Percentiles rank a stretch among this genome's conserved stretches.
These are phyloP conservation scores for Podaxis sp. DNA, from an alignment of 768 basidiomycete species.

Conservation along the genomic window DNA sequence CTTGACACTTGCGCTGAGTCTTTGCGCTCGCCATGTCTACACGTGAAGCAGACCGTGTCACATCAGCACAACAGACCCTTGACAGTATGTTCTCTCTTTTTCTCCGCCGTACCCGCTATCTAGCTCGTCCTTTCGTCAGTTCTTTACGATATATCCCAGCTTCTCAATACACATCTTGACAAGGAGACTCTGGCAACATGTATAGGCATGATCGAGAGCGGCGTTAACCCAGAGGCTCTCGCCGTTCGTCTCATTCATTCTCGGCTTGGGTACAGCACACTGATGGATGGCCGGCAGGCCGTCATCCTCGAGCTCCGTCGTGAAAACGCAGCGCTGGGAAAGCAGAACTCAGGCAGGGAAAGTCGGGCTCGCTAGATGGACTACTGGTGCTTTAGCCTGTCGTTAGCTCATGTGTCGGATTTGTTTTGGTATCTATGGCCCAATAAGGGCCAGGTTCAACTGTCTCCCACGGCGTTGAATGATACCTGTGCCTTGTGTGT, in stretches of 20 bases:
- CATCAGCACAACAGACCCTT: slow-evolving; percentile 67
- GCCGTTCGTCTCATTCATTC: slow-evolving; percentile 53
- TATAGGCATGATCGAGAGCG: slow-evolving; percentile 88
- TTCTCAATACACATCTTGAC: slow-evolving; percentile 85
- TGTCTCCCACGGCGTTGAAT: slow-evolving; percentile 5
- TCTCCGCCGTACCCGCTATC: not conserved
- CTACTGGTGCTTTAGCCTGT: not conserved
- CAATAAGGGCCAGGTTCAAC: slow-evolving; percentile 12
- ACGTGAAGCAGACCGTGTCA: slow-evolving; percentile 58
- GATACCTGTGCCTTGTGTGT: not conserved
- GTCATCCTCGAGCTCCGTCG: slow-evolving; percentile 83
- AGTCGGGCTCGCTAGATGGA: slow-evolving; percentile 6
- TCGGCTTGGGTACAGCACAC: not conserved
- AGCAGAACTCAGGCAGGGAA: slow-evolving; percentile 19
- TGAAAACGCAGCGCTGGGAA: slow-evolving; percentile 51
- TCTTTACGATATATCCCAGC: slow-evolving; percentile 83
- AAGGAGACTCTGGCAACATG: slow-evolving; percentile 92
- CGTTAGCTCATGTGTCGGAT: not conserved
- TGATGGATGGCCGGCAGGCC: slow-evolving; percentile 46
- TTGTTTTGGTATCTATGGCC: slow-evolving; percentile 6
- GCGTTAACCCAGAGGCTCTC: slow-evolving; percentile 89
- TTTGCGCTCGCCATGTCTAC: slow-evolving; percentile 31
- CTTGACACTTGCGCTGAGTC: not conserved
- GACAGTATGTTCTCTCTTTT: slow-evolving; percentile 50
- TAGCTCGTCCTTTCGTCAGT: slow-evolving; percentile 44